Base-by-base conservation (phyloP, 257 asterid species). In the Buddleja alternifolia region DNA sequence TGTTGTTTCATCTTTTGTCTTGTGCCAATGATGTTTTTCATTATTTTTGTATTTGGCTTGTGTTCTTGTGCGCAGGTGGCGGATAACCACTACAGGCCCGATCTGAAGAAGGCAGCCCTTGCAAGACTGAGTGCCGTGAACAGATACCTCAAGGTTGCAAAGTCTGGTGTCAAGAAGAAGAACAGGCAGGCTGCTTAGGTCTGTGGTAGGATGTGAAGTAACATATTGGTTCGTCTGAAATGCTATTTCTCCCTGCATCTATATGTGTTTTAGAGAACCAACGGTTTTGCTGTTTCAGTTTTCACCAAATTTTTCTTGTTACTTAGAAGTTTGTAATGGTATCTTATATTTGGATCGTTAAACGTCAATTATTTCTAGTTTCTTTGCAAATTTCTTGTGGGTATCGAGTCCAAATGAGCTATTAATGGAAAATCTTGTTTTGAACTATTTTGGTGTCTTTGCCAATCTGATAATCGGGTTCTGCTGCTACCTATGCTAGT, bases 101-200 rank as follows among this genome's bases (percentile, higher is more conserved):
- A 93, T 69, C 66, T 90, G 82, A 93, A 85, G 89, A 88, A 88
- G 84, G 95, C 98, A 11, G 95, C 98, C 6, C 93, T 93, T 66
- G 97, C 98, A 37, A 87, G 96, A 65, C 71, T 93, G 71, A 85
- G 97, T 32, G 89, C 55, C 10, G 93, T 93, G 59, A 78, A 85
- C 87, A 80, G 88, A 84, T 90, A 97, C 83, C 95, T 90, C 67
- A 93, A 84, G 87, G 96, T 93, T n/a, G 72, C 95, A 45, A 93
- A 90, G 74, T 93, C 96, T 5, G 97, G 98, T 54, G 86, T 74
- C 20, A 93, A 93, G 90, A 93, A 90, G 97, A 90, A 69, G 86
- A 88, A 80, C 77, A 90, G 96, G 70, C 98, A 93, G 74, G 81
- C 84, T 37, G 69, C 67, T 73, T 80, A 75, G 55, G 48, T 60